Evolutionary conservation across 805 yeast species (phyloP), one percentile per base, ranked within the genome.

Genomic region (Suhomyces sp.): DNA sequence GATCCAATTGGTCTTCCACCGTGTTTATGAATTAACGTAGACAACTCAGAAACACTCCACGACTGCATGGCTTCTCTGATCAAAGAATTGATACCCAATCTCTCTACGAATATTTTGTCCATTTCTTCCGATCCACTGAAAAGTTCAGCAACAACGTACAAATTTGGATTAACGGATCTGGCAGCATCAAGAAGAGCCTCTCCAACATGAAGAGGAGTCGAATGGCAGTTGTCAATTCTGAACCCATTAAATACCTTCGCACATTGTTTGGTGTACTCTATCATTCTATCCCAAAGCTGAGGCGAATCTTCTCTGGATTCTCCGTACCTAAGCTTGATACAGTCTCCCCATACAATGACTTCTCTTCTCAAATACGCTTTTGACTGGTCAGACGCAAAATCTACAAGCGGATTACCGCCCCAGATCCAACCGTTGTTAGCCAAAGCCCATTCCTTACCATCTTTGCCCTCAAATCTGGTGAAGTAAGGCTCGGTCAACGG

Each of bases 401-500:
- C 98, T 2, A 89, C 86, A 52, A 92, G 70, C 1, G 98, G 97
- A 59, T 93, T 85, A 9, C 97, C 97, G 49, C 89, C 92, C 99
- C 99, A 93, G 51, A 94, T 90, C 97, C 98, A 93, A 45, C 99
- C 99, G 63, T 94, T 93, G 64, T 94, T 94, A 3, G 97, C 98
- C 53, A 93, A 73, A 7, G 88, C 85, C 72, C 84, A 85, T 1
- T 77, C 72, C 37, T 78, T 75, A 2, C 91, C 93, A 2, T 63
- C 63, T 0, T 70, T 66, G 46, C 67, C 79, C 2, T 59, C 65
- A 58, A 92, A 82, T 53, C 91, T 75, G 1, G 97, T 90, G 67
- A 94, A 93, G 68, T 93, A 93, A 4, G 92, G 84, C 67, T 93
- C 98, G 2, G 88, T 81, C 37, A 93, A 73, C 0, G 97, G 96